A percentile compares a stretch with the other conserved stretches of the same genome.
These are phyloP conservation scores for Eucalyptus marginata DNA, from an alignment of 345 rosid species.

Conservation along the genomic window DNA sequence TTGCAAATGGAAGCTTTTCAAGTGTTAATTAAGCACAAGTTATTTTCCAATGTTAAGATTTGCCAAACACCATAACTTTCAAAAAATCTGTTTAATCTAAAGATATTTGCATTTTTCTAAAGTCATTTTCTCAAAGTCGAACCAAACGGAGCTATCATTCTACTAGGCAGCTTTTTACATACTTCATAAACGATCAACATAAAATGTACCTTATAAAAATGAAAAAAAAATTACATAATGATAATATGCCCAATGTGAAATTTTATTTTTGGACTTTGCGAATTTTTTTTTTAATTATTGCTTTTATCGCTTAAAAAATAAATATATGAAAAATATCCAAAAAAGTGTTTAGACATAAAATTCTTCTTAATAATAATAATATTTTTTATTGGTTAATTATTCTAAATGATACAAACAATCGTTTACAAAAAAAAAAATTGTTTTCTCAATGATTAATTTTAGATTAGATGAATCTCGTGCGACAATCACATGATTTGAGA, in stretches of 20 bases:
- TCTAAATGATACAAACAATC: not conserved
- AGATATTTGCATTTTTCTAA: no score
- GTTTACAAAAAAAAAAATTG: no score
- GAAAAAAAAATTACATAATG: not conserved
- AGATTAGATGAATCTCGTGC: not conserved
- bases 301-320: not conserved
- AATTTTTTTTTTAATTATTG: no score
- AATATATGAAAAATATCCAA: not conserved
- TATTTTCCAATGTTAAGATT: no score
- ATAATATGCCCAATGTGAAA: not conserved
- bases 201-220: not conserved
- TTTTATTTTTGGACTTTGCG: not conserved
- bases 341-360: no score
- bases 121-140: no score
- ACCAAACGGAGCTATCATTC: rapidly evolving
- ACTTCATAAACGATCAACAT: not conserved
- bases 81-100: rapidly evolving
- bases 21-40: no score
- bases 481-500: not conserved
- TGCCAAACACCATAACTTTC: no score
- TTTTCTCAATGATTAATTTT: not conserved
- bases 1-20: no score
- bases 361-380: no score
- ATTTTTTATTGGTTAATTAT: no score
- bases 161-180: not conserved